A percentile compares a stretch with the other conserved stretches of the same genome.
These are phyloP conservation scores for Copromyces sp. DNA, from an alignment of 495 filamentous ascomycete species.

Conservation along the genomic window DNA sequence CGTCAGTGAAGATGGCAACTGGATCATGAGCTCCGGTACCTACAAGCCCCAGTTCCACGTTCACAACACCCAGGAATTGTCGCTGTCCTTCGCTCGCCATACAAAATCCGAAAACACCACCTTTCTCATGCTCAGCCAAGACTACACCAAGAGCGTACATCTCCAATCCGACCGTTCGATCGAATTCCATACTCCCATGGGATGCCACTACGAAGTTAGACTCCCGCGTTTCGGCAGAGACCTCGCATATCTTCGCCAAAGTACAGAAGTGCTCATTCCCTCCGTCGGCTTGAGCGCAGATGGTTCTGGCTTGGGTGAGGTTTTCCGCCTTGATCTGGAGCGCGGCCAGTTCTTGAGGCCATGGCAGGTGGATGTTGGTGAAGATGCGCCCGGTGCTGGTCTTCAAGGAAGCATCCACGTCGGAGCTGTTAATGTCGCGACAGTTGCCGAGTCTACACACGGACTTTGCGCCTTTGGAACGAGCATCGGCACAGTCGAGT, in stretches of 20 bases:
- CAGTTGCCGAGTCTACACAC: slow-evolving; percentile 83
- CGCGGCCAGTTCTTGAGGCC: slow-evolving; percentile 77
- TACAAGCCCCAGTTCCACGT: slow-evolving; percentile 96
- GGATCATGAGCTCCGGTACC: slow-evolving; percentile 93
- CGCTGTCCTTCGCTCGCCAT: slow-evolving; percentile 85
- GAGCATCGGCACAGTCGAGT: slow-evolving; percentile 88
- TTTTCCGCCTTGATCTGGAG: slow-evolving; percentile 81
- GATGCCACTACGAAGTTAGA: slow-evolving; percentile 77
- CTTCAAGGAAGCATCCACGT: slow-evolving; percentile 75
- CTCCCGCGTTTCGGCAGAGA: slow-evolving; percentile 90
- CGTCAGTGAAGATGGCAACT: slow-evolving; percentile 92
- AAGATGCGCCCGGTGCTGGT: slow-evolving; percentile 60
- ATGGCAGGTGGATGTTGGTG: slow-evolving; percentile 69
- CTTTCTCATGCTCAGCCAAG: slow-evolving; percentile 81
- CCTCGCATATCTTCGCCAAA: slow-evolving; percentile 72
- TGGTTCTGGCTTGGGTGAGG: slow-evolving; percentile 64
- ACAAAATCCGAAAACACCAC: slow-evolving; percentile 90
- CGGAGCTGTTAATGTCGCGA: slow-evolving; percentile 79
- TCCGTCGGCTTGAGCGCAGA: slow-evolving; percentile 78
- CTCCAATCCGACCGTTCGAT: slow-evolving; percentile 84
- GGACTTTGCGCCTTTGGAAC: slow-evolving; percentile 91
- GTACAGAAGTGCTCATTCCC: slow-evolving; percentile 78
- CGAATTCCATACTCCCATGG: slow-evolving; percentile 87
- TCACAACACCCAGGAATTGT: slow-evolving; percentile 86
- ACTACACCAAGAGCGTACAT: slow-evolving; percentile 92